Evolutionary conservation across 2,329 filamentous ascomycete species (phyloP).

Genomic region (Xylariaceae sp.): DNA sequence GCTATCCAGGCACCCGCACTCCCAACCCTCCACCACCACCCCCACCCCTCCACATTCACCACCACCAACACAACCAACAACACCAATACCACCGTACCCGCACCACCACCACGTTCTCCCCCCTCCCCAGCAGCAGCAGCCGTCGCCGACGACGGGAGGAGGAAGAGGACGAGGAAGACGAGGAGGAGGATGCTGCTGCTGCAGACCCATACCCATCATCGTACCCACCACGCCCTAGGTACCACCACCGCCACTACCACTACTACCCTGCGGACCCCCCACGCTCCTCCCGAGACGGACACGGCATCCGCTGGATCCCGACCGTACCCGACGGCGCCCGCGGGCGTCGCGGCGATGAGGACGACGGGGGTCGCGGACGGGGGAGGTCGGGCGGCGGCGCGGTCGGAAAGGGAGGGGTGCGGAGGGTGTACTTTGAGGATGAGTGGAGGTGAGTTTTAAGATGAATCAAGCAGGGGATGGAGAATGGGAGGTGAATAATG

Average conservation of each 20-base stretch:
- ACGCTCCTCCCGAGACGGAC: conserved; percentile 2
- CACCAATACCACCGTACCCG: not conserved
- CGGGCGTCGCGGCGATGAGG: not conserved
- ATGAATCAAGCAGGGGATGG: no score
- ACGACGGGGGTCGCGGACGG: not conserved
- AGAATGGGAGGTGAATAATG: no score
- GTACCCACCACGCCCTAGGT: not conserved
- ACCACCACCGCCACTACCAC: not conserved
- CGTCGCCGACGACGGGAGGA: no score
- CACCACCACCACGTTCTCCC: not conserved
- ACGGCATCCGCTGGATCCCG: conserved; percentile 9
- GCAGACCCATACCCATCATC: no score
- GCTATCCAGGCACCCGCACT: not conserved
- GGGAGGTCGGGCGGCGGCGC: not conserved
- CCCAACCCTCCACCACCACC: not conserved
- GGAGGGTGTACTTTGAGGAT: no score
- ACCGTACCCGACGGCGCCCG: conserved; percentile 1
- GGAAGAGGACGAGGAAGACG: no score
- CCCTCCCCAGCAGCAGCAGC: not conserved
- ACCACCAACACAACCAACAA: not conserved
- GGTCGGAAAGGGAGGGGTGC: not conserved
- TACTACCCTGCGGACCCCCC: conserved; percentile 4
- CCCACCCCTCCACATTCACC: not conserved
- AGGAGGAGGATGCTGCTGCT: no score
- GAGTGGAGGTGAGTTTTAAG: no score